A percentile compares a stretch with the other conserved stretches of the same genome.
Evolutionary conservation across 192 early-diverging fungal genomes (phyloP).

Genomic region (Backusella psychrophila): DNA sequence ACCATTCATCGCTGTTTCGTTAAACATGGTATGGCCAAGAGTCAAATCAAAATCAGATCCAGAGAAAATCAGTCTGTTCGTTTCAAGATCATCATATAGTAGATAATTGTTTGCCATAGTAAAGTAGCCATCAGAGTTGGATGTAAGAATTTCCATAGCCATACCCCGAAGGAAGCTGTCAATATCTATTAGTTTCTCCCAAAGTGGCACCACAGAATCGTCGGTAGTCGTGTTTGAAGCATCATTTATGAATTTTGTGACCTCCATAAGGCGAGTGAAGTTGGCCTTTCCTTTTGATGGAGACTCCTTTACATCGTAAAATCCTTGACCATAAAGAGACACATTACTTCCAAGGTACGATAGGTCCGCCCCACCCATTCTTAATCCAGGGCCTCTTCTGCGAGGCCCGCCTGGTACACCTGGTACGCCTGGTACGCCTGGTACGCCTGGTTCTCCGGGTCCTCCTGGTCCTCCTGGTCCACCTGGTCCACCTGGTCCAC

Average conservation of each 20-base stretch:
- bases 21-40: conserved; percentile 3
- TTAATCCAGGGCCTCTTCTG: neutral
- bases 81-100: conserved; percentile 16
- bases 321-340: neutral
- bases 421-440: neutral
- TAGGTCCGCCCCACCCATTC: neutral
- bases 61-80: neutral
- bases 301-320: neutral
- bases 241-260: neutral
- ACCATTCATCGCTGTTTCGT: neutral
- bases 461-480: neutral
- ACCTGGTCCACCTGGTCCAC: no score
- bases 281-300: neutral
- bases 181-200: conserved; percentile 1
- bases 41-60: conserved; percentile 18
- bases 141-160: conserved; percentile 14
- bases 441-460: neutral
- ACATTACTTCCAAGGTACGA: conserved; percentile 5
- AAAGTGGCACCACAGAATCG: neutral
- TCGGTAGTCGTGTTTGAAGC: neutral
- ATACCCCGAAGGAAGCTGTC: conserved; percentile 20
- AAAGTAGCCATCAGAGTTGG: conserved; percentile 20
- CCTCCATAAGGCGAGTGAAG: conserved; percentile 1
- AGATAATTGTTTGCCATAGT: conserved; percentile 18
- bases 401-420: neutral